Conservation (phyloP, 129 eudicot species). For the Tagetes erecta region DNA sequence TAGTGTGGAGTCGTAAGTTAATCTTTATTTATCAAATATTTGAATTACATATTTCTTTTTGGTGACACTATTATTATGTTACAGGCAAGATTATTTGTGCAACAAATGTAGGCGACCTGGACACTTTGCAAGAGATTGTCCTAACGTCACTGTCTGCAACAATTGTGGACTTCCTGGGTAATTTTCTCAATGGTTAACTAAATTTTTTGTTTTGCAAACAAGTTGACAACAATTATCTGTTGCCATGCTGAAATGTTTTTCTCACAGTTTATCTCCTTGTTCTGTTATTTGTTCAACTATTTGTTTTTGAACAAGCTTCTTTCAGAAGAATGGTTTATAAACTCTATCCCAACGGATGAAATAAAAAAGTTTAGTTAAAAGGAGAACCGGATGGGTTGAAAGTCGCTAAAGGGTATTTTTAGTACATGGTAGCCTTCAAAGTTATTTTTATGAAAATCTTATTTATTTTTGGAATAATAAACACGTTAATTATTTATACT, state of each 20-base stretch:
- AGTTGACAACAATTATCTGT: not conserved
- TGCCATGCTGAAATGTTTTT: not conserved
- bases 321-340: not conserved
- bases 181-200: not conserved
- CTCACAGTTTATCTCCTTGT: not conserved
- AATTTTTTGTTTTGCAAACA: not conserved
- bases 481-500: not conserved
- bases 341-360: not conserved
- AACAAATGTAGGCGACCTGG: constrained; percentile 86
- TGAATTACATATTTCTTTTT: constrained; percentile 5
- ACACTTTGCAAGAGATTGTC: constrained; percentile 79
- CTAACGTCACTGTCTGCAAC: constrained; percentile 78
- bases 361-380: not conserved
- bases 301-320: not conserved
- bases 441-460: not conserved
- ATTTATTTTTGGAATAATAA: not conserved
- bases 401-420: not conserved
- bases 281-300: not conserved
- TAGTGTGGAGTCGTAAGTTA: constrained; percentile 8
- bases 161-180: constrained; percentile 90
- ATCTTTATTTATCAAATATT: constrained; percentile 2
- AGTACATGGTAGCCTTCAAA: not conserved
- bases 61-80: constrained; percentile 15
- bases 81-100: constrained; percentile 66
- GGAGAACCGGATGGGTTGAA: not conserved